phyloP scores from a whole-genome alignment of 139 green algal genomes.

The Prasinococcaceae sp. region DNA sequence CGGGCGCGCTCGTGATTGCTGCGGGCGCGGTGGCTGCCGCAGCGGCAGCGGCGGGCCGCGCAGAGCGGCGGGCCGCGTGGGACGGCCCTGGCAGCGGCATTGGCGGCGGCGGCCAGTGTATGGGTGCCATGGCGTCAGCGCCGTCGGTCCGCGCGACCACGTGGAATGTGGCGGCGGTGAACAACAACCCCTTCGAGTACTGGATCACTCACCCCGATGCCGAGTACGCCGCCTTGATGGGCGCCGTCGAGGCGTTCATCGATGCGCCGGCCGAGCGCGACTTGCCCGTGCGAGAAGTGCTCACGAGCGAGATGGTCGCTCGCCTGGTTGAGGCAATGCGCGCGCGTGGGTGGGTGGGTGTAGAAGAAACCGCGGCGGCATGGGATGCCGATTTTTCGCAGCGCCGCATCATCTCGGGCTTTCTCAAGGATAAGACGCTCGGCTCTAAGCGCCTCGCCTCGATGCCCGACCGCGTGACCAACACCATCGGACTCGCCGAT shows the following conservation, averaged over 20 bases:
- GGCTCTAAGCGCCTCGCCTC: conserved; percentile 11
- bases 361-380: too few species aligned
- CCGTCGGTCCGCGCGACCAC: conserved; percentile 2
- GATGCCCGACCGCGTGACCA: conserved; percentile 14
- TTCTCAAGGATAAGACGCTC: conserved; percentile 10
- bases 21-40: too few species aligned
- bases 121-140: too few species aligned
- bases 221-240: conserved; percentile 12
- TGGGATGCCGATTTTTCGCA: background rate
- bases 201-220: conserved; percentile 6
- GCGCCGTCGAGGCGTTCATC: conserved; percentile 7
- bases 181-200: conserved; percentile 24
- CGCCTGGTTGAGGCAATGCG: background rate
- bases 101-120: too few species aligned
- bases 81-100: too few species aligned
- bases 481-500: conserved; percentile 4
- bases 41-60: too few species aligned
- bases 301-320: background rate
- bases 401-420: background rate
- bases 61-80: too few species aligned
- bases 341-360: too few species aligned
- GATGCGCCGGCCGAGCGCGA: conserved; percentile 3
- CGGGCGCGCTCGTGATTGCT: too few species aligned
- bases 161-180: conserved; percentile 14
- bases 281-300: background rate